These are phyloP conservation scores for Rhizoctonia solani DNA, from an alignment of 1,284 basidiomycete genomes.

Conservation along the genomic window DNA sequence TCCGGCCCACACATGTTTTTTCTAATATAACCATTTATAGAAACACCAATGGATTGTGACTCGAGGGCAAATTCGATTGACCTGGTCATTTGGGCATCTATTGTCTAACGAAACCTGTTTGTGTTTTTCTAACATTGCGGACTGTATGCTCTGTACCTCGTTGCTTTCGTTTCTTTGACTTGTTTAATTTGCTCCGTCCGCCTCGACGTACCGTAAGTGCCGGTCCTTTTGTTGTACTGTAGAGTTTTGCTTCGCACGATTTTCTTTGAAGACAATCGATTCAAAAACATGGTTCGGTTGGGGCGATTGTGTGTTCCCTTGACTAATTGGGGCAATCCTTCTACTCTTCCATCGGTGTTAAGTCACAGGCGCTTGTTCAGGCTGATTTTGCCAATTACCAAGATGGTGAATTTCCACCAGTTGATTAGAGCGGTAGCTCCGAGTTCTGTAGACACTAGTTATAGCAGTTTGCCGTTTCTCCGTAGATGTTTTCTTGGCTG, in stretches of 20 bases:
- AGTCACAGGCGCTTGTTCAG: no score
- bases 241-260: conserved; percentile 31
- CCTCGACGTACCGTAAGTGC: conserved; percentile 27
- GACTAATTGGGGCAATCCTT: no score
- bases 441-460: no score
- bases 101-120: conserved; percentile 53
- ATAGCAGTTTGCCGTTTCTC: no score
- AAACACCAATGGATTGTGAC: conserved; percentile 62
- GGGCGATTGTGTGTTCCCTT: background rate
- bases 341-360: no score
- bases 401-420: no score
- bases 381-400: no score
- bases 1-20: conserved; percentile 14
- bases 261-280: conserved; percentile 26
- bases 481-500: no score
- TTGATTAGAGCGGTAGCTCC: no score
- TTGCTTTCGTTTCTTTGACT: conserved; percentile 40
- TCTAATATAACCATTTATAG: conserved; percentile 44
- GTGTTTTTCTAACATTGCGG: no score
- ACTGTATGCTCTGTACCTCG: conserved; percentile 42
- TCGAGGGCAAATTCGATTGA: conserved; percentile 57
- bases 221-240: conserved; percentile 33
- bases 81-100: conserved; percentile 66
- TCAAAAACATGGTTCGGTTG: background rate
- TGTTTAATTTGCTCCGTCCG: background rate